A percentile compares a stretch with the other conserved stretches of the same genome.
phyloP scores from a whole-genome alignment of 305 asterid genomes.

The Fraxinus paxiana region DNA sequence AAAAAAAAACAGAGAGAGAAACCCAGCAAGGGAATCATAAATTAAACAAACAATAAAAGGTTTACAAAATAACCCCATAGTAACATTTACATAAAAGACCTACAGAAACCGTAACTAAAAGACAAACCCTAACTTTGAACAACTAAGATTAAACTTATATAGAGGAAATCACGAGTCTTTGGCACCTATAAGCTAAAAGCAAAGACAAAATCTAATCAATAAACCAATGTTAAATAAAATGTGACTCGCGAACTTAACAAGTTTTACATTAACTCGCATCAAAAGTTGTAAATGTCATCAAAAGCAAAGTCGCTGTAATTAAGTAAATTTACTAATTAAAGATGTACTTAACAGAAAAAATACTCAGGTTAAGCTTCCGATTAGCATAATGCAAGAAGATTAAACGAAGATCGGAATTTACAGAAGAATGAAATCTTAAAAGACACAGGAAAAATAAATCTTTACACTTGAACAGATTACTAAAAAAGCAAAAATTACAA shows the following conservation, averaged over 20 bases:
- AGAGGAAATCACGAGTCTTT: conserved; percentile 27
- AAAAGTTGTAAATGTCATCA: conserved; percentile 27
- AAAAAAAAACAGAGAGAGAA: background rate
- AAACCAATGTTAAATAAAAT: conserved; percentile 4
- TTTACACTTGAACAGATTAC: conserved; percentile 19
- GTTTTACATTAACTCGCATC: conserved; percentile 11
- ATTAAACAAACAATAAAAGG: background rate
- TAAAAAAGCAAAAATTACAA: background rate
- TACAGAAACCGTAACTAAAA: conserved; percentile 24
- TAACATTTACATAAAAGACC: background rate
- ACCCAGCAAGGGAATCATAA: background rate
- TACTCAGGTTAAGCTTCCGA: conserved; percentile 12
- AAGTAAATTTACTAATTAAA: conserved; percentile 11
- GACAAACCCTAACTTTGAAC: conserved; percentile 30
- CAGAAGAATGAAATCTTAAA: conserved; percentile 1
- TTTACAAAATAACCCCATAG: background rate
- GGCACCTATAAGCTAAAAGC: conserved; percentile 18
- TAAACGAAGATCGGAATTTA: conserved; percentile 30
- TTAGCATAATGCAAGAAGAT: conserved; percentile 17
- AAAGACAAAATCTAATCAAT: conserved; percentile 20
- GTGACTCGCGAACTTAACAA: background rate
- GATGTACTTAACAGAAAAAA: conserved; percentile 6
- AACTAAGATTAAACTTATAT: conserved; percentile 17
- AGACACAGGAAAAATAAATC: background rate
- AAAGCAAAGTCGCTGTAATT: conserved; percentile 24